phyloP scores from a whole-genome alignment of 164 flowering plant genomes.

The Berberis thunbergii region DNA sequence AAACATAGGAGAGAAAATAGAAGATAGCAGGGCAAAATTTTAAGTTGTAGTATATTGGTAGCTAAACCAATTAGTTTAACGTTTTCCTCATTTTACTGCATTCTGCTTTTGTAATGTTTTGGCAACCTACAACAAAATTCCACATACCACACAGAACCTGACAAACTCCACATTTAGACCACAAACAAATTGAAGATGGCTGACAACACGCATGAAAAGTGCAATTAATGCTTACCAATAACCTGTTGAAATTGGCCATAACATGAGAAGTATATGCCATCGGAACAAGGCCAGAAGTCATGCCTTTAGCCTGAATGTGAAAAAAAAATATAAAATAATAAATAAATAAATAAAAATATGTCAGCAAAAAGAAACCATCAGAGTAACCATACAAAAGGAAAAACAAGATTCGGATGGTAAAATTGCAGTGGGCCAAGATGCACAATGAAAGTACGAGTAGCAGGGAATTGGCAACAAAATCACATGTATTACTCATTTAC shows the following conservation, averaged over 20 bases:
- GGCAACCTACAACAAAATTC: not conserved
- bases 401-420: not conserved
- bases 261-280: slow-evolving; percentile 41
- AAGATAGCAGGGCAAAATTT: no score
- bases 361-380: slow-evolving; percentile 2
- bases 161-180: not conserved
- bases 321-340: slow-evolving; percentile 14
- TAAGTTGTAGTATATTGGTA: no score
- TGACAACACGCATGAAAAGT: not conserved
- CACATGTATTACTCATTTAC: not conserved
- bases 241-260: slow-evolving; percentile 46
- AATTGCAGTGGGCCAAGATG: not conserved
- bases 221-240: slow-evolving; percentile 50
- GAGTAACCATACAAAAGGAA: slow-evolving; percentile 1
- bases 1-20: no score
- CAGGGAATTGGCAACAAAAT: not conserved
- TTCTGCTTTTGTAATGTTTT: no score
- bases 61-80: no score
- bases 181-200: not conserved
- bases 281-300: slow-evolving; percentile 27
- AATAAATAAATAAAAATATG: not conserved
- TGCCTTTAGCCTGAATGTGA: slow-evolving; percentile 25
- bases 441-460: not conserved
- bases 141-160: not conserved
- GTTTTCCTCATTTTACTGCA: no score